A percentile compares a stretch with the other conserved stretches of the same genome.
Conservation (phyloP, 108 stramenopile species). For the Cyclotella kingstonii region DNA sequence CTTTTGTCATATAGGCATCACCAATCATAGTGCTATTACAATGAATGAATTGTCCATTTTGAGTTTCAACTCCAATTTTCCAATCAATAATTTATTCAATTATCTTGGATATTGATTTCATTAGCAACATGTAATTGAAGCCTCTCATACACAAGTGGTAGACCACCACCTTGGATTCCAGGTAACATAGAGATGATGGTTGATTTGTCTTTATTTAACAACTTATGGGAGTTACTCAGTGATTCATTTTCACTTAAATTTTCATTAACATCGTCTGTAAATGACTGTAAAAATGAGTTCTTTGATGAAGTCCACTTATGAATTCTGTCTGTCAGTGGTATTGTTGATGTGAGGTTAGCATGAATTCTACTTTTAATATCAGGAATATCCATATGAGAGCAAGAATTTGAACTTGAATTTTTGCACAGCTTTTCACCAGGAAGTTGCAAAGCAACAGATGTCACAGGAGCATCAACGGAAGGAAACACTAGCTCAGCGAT, state of each 20-base stretch:
- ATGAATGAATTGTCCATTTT: too few relatives aligned
- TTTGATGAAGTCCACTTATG: too few relatives aligned
- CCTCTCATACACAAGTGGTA: slow-evolving; percentile 35
- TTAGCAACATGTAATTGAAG: slow-evolving; percentile 18
- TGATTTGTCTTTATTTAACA: slow-evolving; percentile 1
- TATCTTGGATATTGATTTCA: too few relatives aligned
- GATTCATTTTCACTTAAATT: neutral
- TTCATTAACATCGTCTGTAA: neutral
- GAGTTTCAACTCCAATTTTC: too few relatives aligned
- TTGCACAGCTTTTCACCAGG: slow-evolving; percentile 28
- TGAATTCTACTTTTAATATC: neutral
- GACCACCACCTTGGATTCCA: slow-evolving; percentile 22
- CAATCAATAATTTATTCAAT: neutral
- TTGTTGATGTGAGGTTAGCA: too few relatives aligned
- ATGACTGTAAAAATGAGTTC: too few relatives aligned
- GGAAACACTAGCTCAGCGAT: slow-evolving; percentile 41
- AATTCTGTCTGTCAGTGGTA: too few relatives aligned
- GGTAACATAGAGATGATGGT: slow-evolving; percentile 26
- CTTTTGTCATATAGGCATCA: too few relatives aligned
- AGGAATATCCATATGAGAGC: neutral
- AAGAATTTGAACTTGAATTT: neutral
- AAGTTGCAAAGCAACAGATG: slow-evolving; percentile 10
- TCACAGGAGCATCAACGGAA: slow-evolving; percentile 6
- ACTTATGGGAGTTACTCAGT: neutral
- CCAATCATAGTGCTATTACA: too few relatives aligned